Evolutionary conservation across 345 rosid genomes (phyloP).

Genomic region (Eucalyptus polybractea): DNA sequence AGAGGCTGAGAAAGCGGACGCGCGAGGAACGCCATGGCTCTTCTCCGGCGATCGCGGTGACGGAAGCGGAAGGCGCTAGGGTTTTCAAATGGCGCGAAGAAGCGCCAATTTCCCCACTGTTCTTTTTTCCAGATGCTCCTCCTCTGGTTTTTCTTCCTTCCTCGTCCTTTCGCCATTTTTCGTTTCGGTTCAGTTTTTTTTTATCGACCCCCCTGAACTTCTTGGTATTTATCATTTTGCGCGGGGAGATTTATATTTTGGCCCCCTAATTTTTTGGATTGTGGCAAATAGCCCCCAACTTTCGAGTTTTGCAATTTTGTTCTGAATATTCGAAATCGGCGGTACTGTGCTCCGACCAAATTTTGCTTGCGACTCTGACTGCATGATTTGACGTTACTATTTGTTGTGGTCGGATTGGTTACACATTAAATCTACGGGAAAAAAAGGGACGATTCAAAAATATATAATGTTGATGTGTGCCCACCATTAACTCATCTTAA

Average conservation of each 20-base stretch:
- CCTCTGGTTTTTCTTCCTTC: not conserved
- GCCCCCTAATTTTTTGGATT: not conserved
- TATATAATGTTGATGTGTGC: not conserved
- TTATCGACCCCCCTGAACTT: not conserved
- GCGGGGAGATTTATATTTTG: not conserved
- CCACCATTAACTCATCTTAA: not conserved
- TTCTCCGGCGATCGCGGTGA: not conserved
- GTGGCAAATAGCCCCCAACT: not conserved
- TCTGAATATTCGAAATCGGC: not conserved
- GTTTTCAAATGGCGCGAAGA: not conserved
- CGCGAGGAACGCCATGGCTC: not conserved
- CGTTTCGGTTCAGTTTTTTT: not conserved
- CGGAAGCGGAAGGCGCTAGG: not conserved
- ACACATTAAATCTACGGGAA: not conserved
- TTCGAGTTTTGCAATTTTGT: not conserved
- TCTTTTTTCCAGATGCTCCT: not conserved
- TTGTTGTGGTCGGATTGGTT: not conserved
- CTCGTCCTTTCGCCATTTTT: not conserved
- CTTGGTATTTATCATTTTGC: not conserved
- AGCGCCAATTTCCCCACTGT: not conserved
- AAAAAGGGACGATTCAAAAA: not conserved
- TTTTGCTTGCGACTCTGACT: not conserved
- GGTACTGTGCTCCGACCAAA: not conserved
- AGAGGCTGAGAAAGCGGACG: not conserved
- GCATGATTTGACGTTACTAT: not conserved